Evolutionary conservation across 2,329 filamentous ascomycete species (phyloP).

Genomic region (Cadophora gregata): DNA sequence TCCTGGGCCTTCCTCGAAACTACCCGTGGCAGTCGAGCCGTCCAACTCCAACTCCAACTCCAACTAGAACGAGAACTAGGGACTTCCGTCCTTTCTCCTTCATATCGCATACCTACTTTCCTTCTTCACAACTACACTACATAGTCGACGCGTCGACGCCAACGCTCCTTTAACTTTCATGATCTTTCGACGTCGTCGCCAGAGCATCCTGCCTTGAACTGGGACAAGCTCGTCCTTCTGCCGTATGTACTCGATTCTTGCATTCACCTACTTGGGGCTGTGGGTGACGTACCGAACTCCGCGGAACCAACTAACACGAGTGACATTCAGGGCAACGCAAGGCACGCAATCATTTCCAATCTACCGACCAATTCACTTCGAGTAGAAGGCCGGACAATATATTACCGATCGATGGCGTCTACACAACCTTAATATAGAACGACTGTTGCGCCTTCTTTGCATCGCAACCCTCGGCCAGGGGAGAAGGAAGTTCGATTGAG

Average conservation of each 20-base stretch:
- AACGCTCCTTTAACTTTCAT: constrained; percentile 30
- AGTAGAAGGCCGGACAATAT: constrained; percentile 8
- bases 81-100: neutral
- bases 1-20: neutral
- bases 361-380: constrained; percentile 8
- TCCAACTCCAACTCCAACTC: too few relatives aligned
- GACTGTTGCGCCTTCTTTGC: neutral
- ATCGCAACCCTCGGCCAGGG: neutral
- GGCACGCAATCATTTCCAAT: constrained; percentile 31
- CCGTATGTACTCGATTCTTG: constrained; percentile 18
- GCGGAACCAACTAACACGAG: constrained; percentile 21
- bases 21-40: too few relatives aligned
- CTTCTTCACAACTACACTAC: constrained; percentile 8
- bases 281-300: constrained; percentile 23
- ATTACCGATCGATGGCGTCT: constrained; percentile 32
- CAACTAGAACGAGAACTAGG: too few relatives aligned
- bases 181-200: constrained; percentile 25
- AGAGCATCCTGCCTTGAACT: constrained; percentile 31
- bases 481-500: neutral
- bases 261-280: constrained; percentile 10
- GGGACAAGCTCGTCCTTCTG: constrained; percentile 26
- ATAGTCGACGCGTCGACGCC: constrained; percentile 1
- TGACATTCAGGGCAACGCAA: constrained; percentile 22
- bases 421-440: constrained; percentile 20
- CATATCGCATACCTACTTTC: neutral